These are phyloP conservation scores for Tricholoma furcatifolium DNA, from an alignment of 768 basidiomycete genomes.

Conservation along the genomic window DNA sequence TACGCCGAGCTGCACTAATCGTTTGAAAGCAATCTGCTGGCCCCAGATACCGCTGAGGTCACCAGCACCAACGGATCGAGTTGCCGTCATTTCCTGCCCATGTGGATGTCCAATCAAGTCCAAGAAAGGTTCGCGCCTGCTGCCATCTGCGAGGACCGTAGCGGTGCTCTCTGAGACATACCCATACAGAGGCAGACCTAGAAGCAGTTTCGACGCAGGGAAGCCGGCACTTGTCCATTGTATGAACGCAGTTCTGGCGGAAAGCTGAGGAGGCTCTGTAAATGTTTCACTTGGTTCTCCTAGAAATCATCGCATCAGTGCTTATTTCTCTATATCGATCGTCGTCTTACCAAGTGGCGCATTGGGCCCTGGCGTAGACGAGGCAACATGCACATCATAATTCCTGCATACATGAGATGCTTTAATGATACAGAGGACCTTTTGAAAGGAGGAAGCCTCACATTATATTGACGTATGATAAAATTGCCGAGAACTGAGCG, in stretches of 20 bases:
- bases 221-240: slow-evolving; percentile 70
- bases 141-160: slow-evolving; percentile 29
- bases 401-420: slow-evolving; percentile 44
- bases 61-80: slow-evolving; percentile 21
- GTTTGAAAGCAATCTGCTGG: slow-evolving; percentile 51
- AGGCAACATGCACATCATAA: slow-evolving; percentile 69
- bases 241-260: slow-evolving; percentile 57
- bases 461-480: slow-evolving; percentile 73
- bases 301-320: slow-evolving; percentile 6
- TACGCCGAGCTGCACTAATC: slow-evolving; percentile 41
- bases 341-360: slow-evolving; percentile 54
- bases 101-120: slow-evolving; percentile 33
- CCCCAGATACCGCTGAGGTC: slow-evolving; percentile 47
- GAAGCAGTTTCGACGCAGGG: slow-evolving; percentile 63
- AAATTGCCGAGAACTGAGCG: slow-evolving; percentile 54
- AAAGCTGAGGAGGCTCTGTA: slow-evolving; percentile 60
- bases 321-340: not conserved
- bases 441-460: slow-evolving; percentile 16
- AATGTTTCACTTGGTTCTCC: slow-evolving; percentile 62
- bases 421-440: slow-evolving; percentile 18
- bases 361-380: slow-evolving; percentile 68
- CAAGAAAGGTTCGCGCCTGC: slow-evolving; percentile 10
- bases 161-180: slow-evolving; percentile 52
- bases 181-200: slow-evolving; percentile 71
- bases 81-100: slow-evolving; percentile 9